Evolutionary conservation across 2,329 filamentous ascomycete genomes (phyloP).

Genomic region (Diplodia scrobiculata): DNA sequence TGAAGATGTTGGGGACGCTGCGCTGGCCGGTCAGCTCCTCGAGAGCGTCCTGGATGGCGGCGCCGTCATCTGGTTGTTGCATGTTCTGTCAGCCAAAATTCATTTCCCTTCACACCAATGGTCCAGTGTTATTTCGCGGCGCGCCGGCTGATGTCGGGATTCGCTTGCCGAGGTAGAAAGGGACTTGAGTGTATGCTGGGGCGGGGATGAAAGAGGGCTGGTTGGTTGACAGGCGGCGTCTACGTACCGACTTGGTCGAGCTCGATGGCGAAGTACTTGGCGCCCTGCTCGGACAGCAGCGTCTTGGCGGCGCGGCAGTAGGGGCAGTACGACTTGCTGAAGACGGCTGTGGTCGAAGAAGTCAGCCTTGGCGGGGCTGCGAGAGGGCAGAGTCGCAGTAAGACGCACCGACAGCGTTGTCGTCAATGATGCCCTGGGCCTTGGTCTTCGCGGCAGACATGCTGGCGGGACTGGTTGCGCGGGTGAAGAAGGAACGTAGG

Average conservation of each 20-base stretch:
- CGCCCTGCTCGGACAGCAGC: conserved; percentile 68
- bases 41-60: conserved; percentile 80
- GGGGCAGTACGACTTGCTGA: conserved; percentile 96
- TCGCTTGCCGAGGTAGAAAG: neutral
- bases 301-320: conserved; percentile 83
- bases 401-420: conserved; percentile 76
- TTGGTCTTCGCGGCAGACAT: conserved; percentile 85
- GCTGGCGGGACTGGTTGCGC: conserved; percentile 59
- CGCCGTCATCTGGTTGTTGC: conserved; percentile 68
- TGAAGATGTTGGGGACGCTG: conserved; percentile 96
- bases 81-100: conserved; percentile 32
- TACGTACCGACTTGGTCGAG: conserved; percentile 79
- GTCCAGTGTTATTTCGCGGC: neutral
- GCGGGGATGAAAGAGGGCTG: no score
- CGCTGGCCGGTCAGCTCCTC: conserved; percentile 77
- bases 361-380: neutral
- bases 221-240: neutral
- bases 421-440: conserved; percentile 82
- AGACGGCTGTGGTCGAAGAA: conserved; percentile 65
- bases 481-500: conserved; percentile 72
- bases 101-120: no score
- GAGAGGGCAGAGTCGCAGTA: neutral
- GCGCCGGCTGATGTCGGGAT: neutral
- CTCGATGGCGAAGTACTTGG: conserved; percentile 76
- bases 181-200: neutral